phyloP scores from a whole-genome alignment of 2,329 filamentous ascomycete species.

The Ceratocystiopsis sp. region DNA sequence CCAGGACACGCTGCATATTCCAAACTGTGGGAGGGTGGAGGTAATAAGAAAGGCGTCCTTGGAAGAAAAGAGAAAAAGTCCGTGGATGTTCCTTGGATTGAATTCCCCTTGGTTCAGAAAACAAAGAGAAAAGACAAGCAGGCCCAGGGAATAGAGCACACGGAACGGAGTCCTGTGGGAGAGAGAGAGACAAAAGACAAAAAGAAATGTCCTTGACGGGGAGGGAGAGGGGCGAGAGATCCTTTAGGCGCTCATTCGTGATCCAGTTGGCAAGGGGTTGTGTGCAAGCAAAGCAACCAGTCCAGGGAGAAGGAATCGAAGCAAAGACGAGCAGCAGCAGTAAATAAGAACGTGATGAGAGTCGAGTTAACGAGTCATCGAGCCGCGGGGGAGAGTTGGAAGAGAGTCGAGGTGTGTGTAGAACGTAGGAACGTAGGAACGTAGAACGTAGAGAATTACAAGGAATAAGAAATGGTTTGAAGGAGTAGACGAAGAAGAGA shows the following conservation, averaged over 20 bases:
- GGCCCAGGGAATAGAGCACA: too few species aligned
- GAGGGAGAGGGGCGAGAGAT: too few species aligned
- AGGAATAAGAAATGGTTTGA: too few species aligned
- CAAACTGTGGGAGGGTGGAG: constrained; percentile 13
- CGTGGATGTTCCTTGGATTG: not conserved
- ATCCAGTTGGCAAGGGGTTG: too few species aligned
- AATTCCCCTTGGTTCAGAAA: too few species aligned
- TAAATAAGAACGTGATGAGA: constrained; percentile 2
- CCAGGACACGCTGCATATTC: constrained; percentile 44
- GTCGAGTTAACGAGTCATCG: constrained; percentile 9
- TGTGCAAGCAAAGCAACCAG: too few species aligned
- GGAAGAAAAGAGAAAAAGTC: not conserved
- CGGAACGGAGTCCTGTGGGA: too few species aligned
- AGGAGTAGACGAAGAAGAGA: not conserved
- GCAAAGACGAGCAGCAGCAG: not conserved
- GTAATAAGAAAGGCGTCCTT: constrained; percentile 1
- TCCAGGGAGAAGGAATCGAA: not conserved
- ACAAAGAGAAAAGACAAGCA: too few species aligned
- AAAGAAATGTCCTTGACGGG: not conserved
- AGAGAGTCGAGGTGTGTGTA: too few species aligned
- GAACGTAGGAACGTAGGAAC: too few species aligned
- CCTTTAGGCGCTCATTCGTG: too few species aligned
- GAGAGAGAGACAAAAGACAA: constrained; percentile 1
- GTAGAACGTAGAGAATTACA: too few species aligned
- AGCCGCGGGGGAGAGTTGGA: not conserved